These are phyloP conservation scores for Cudoniella acicularis DNA, from an alignment of 495 filamentous ascomycete genomes.

Conservation along the genomic window DNA sequence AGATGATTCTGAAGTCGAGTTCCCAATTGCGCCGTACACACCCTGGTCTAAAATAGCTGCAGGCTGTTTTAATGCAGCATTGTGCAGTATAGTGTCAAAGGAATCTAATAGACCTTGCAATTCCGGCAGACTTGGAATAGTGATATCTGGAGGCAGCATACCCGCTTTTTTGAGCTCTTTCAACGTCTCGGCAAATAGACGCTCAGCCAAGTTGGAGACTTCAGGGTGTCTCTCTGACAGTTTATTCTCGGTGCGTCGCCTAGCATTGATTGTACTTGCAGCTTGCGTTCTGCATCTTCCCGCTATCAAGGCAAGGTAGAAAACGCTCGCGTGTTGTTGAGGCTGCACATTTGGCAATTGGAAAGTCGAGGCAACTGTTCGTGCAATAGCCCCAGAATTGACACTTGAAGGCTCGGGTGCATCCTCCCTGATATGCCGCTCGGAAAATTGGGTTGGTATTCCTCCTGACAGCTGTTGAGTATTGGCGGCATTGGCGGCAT, in stretches of 20 bases:
- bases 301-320: constrained; percentile 27
- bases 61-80: constrained; percentile 11
- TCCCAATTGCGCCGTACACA: not conserved
- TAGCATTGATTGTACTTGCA: constrained; percentile 15
- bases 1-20: constrained; percentile 1
- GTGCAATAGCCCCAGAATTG: constrained; percentile 2
- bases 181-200: constrained; percentile 22
- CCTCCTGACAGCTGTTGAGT: too few relatives aligned
- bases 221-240: constrained; percentile 21
- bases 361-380: not conserved
- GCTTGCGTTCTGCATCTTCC: constrained; percentile 26
- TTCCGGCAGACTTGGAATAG: constrained; percentile 2
- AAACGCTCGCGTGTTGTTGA: constrained; percentile 18
- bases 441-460: too few relatives aligned
- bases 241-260: constrained; percentile 8
- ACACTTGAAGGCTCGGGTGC: not conserved
- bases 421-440: too few relatives aligned
- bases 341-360: constrained; percentile 15
- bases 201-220: constrained; percentile 15
- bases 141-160: constrained; percentile 18
- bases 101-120: constrained; percentile 12
- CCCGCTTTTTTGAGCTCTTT: constrained; percentile 19
- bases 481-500: too few relatives aligned
- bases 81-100: constrained; percentile 20
- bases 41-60: not conserved